Conservation (phyloP, 169 alveolate genomes). For the Plasmodium knowlesi region DNA sequence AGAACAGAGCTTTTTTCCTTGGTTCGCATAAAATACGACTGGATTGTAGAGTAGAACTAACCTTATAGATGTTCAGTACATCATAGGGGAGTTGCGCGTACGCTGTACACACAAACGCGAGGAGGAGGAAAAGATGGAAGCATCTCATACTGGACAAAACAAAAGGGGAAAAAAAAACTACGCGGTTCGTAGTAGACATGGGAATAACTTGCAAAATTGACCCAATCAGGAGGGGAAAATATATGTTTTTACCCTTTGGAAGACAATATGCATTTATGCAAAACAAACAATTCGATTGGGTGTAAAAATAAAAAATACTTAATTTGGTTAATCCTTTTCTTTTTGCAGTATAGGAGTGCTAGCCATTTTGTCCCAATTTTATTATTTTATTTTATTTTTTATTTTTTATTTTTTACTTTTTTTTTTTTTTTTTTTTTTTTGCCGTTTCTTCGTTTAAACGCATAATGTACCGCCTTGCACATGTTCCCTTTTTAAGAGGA, state of each 20-base stretch:
- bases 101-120: neutral
- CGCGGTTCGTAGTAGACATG: neutral
- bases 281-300: neutral
- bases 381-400: neutral
- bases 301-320: neutral
- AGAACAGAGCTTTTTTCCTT: neutral
- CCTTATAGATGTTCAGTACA: constrained; percentile 71
- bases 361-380: neutral
- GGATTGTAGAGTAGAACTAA: neutral
- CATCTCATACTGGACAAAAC: neutral
- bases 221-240: neutral
- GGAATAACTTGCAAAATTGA: neutral
- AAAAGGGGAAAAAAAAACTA: neutral
- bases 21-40: neutral
- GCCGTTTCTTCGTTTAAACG: neutral
- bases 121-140: constrained; percentile 11
- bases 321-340: neutral
- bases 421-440: neutral
- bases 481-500: neutral
- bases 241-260: neutral
- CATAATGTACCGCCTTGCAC: neutral
- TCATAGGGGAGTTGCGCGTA: constrained; percentile 69
- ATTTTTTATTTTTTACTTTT: neutral
- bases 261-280: neutral
- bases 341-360: neutral